These are phyloP conservation scores for Eucalyptus leucophloia DNA, from an alignment of 345 rosid species.

Conservation along the genomic window DNA sequence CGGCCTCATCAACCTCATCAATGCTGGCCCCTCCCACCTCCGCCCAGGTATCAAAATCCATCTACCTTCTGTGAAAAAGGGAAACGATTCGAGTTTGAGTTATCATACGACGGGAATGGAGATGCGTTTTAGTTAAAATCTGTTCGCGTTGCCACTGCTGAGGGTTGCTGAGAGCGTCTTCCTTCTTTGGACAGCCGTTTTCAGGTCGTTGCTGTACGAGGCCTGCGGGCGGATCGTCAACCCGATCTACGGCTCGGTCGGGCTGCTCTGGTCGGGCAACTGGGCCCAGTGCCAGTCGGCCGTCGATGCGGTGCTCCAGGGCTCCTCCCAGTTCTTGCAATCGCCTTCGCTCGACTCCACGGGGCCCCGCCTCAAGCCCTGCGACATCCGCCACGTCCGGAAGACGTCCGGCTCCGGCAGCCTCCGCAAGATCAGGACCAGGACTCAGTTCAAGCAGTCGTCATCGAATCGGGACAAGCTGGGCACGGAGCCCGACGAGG, in stretches of 20 bases:
- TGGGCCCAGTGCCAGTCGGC: constrained; percentile 67
- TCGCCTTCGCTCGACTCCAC: background rate
- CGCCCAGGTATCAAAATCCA: constrained; percentile 14
- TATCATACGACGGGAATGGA: background rate
- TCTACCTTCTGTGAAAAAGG: background rate
- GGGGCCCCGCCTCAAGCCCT: background rate
- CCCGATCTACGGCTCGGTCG: constrained; percentile 49
- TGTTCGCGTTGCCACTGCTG: background rate
- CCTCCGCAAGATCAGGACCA: background rate
- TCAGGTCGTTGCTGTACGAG: constrained; percentile 52
- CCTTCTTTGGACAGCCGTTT: constrained; percentile 12
- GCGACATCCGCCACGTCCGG: background rate
- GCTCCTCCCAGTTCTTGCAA: background rate
- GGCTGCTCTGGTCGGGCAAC: constrained; percentile 40
- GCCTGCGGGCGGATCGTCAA: constrained; percentile 57
- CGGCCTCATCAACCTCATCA: constrained; percentile 28
- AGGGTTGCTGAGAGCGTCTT: background rate
- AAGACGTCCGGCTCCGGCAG: background rate
- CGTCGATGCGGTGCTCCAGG: background rate
- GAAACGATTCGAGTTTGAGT: background rate
- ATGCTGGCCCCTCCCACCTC: constrained; percentile 28
- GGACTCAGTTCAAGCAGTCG: background rate
- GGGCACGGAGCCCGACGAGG: background rate
- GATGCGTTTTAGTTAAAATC: background rate
- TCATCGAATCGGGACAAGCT: background rate